These are phyloP conservation scores for Phytophthora agathidicida DNA, from an alignment of 352 stramenopile species.

Conservation along the genomic window DNA sequence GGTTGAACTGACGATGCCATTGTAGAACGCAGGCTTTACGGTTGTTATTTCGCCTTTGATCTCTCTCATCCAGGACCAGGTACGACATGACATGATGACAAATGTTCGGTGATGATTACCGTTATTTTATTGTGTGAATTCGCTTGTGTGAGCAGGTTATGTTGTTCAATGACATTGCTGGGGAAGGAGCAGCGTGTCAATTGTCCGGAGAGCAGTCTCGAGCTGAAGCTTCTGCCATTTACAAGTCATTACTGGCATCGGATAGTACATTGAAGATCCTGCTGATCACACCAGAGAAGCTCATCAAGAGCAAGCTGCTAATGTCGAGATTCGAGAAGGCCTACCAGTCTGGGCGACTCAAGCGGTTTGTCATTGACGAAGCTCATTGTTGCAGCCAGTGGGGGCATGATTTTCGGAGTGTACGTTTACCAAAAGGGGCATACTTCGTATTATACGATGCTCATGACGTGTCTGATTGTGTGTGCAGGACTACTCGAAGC, in stretches of 20 bases:
- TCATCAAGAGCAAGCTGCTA: slow-evolving; percentile 89
- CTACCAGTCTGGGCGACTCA: slow-evolving; percentile 72
- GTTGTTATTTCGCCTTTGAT: slow-evolving; percentile 93
- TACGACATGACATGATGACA: slow-evolving; percentile 24
- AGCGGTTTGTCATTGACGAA: slow-evolving; percentile 95
- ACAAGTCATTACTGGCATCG: slow-evolving; percentile 84
- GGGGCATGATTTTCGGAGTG: slow-evolving; percentile 84
- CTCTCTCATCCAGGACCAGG: slow-evolving; percentile 94
- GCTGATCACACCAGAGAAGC: slow-evolving; percentile 93
- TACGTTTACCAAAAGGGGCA: no score
- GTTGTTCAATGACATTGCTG: slow-evolving; percentile 75
- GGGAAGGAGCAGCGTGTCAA: slow-evolving; percentile 51
- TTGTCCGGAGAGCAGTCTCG: slow-evolving; percentile 65
- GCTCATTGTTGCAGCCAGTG: slow-evolving; percentile 86
- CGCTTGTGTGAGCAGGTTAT: slow-evolving; percentile 40
- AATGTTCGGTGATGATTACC: not conserved
- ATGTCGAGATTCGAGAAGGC: slow-evolving; percentile 93
- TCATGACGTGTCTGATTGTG: not conserved
- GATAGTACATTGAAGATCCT: slow-evolving; percentile 76
- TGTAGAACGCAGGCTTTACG: slow-evolving; percentile 70
- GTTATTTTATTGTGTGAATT: not conserved
- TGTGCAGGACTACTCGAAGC: slow-evolving; percentile 91
- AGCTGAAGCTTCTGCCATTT: slow-evolving; percentile 58
- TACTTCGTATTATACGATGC: slow-evolving; percentile 63
- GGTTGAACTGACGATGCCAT: not conserved